phyloP scores from a whole-genome alignment of 2,329 filamentous ascomycete species.

The Orbilia javanica region DNA sequence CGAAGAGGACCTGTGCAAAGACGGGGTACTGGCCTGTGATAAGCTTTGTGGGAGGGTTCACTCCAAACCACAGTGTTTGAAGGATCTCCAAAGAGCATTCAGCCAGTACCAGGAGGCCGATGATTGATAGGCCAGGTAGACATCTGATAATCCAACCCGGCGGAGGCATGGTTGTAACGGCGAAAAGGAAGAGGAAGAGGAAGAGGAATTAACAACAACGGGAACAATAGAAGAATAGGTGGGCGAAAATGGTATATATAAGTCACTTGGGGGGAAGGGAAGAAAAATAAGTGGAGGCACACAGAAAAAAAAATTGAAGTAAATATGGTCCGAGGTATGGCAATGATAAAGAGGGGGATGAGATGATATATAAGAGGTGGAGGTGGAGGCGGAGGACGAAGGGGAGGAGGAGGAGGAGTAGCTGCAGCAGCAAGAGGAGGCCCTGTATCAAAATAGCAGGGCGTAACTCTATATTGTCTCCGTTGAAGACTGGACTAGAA shows the following conservation, averaged over 20 bases:
- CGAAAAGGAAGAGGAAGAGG: slow-evolving; percentile 12
- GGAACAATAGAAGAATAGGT: no score
- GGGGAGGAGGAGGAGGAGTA: no score
- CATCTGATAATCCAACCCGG: slow-evolving; percentile 60
- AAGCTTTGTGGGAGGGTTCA: slow-evolving; percentile 44
- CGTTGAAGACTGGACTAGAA: slow-evolving; percentile 37
- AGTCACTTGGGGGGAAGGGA: neutral
- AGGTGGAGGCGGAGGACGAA: neutral
- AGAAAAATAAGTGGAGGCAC: neutral
- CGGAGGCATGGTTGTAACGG: slow-evolving; percentile 43
- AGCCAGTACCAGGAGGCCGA: slow-evolving; percentile 59
- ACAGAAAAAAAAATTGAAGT: slow-evolving; percentile 12
- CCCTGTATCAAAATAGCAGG: slow-evolving; percentile 47
- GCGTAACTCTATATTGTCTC: slow-evolving; percentile 51
- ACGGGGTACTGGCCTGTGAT: slow-evolving; percentile 51
- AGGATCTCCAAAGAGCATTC: slow-evolving; percentile 61
- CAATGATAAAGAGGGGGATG: slow-evolving; percentile 13
- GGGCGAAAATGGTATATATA: slow-evolving; percentile 11
- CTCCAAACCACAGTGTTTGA: slow-evolving; percentile 52
- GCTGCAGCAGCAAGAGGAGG: neutral
- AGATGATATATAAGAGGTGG: slow-evolving; percentile 39
- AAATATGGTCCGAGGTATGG: slow-evolving; percentile 35
- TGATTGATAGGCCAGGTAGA: slow-evolving; percentile 60
- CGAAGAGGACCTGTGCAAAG: slow-evolving; percentile 67
- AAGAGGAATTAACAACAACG: no score